These are phyloP conservation scores for Backusella parvicylindrica DNA, from an alignment of 192 early-diverging fungal species.

Conservation along the genomic window DNA sequence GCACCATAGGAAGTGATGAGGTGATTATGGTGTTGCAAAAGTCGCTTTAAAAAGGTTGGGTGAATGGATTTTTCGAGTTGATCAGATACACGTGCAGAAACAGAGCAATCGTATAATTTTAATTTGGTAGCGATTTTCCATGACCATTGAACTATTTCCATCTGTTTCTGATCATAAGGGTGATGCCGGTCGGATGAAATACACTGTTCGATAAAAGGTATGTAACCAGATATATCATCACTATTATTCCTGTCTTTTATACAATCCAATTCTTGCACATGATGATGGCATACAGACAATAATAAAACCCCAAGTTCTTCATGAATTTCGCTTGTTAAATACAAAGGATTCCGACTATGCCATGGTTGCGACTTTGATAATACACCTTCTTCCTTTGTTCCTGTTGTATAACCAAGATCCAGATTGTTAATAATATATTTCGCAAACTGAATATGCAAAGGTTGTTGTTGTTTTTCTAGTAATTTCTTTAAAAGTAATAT, in stretches of 20 bases:
- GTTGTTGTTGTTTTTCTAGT: not conserved
- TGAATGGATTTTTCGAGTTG: not conserved
- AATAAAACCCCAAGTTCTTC: conserved; percentile 26
- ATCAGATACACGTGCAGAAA: not conserved
- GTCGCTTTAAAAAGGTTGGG: not conserved
- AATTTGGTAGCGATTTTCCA: not conserved
- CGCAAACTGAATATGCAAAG: conserved; percentile 7
- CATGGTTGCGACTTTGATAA: conserved; percentile 5
- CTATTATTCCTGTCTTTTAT: not conserved
- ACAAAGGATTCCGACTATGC: conserved; percentile 3
- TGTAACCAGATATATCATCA: not conserved
- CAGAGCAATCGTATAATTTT: not conserved
- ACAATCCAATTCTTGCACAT: not conserved
- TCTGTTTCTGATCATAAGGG: not conserved
- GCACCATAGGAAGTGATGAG: conserved; percentile 25
- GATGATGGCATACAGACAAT: conserved; percentile 3
- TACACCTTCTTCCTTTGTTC: not conserved
- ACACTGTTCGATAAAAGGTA: not conserved
- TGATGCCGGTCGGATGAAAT: not conserved
- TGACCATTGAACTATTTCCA: not conserved
- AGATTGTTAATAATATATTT: conserved; percentile 23
- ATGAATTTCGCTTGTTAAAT: conserved; percentile 15
- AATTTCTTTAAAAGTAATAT: conserved; percentile 27
- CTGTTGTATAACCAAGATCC: conserved; percentile 7
- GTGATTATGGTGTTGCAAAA: conserved; percentile 11